Conservation (phyloP, 495 filamentous ascomycete species). For the Opeltia flavorubescens region DNA sequence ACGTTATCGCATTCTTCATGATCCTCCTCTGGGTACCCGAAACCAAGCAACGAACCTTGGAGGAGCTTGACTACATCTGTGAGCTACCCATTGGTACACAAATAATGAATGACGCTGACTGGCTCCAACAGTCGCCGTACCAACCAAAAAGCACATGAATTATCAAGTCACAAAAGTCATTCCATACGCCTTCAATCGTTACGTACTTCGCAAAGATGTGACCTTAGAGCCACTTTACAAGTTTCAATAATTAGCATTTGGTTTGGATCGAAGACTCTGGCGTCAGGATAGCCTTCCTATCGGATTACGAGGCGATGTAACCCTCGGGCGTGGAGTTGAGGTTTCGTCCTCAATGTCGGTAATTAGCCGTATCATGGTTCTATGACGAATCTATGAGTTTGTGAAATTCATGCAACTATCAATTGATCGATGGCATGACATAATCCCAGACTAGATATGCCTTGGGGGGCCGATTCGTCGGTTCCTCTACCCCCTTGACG, state of each 20-base stretch:
- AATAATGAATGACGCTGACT: background rate
- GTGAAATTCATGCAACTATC: too few relatives aligned
- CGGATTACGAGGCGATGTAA: too few relatives aligned
- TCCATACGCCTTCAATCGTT: constrained; percentile 54
- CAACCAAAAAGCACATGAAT: constrained; percentile 43
- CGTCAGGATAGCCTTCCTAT: background rate
- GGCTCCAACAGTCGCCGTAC: constrained; percentile 52
- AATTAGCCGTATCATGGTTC: too few relatives aligned
- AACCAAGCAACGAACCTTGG: constrained; percentile 18
- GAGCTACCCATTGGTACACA: constrained; percentile 2
- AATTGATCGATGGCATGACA: too few relatives aligned
- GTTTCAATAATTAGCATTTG: constrained; percentile 24
- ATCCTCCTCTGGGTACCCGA: constrained; percentile 51
- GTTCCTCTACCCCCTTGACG: too few relatives aligned
- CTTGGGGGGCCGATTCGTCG: too few relatives aligned
- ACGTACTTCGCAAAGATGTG: constrained; percentile 42
- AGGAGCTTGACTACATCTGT: constrained; percentile 23
- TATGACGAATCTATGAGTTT: too few relatives aligned
- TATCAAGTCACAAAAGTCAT: constrained; percentile 51
- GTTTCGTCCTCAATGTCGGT: too few relatives aligned
- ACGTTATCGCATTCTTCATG: constrained; percentile 45
- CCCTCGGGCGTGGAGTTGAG: too few relatives aligned
- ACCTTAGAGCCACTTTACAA: constrained; percentile 50
- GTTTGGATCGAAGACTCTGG: background rate
- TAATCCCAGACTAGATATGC: too few relatives aligned